phyloP scores from a whole-genome alignment of 495 filamentous ascomycete genomes.

The Amniculicola lignicola region DNA sequence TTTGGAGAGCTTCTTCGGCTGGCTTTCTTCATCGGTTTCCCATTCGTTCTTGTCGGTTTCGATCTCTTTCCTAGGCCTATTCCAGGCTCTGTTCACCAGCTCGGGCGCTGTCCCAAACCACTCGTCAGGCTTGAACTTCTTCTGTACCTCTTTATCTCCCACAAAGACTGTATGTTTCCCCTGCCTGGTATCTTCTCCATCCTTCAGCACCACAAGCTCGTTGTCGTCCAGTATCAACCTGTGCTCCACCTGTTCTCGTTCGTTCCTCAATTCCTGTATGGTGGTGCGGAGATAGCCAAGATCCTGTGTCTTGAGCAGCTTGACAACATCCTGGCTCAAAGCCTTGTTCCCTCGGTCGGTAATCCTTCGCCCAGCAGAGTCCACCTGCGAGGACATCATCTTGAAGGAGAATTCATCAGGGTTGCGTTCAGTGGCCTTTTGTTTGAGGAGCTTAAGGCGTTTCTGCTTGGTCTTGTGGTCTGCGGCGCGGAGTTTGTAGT shows the following conservation, averaged over 20 bases:
- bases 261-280: conserved; percentile 55
- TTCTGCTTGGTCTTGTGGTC: conserved; percentile 84
- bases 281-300: conserved; percentile 77
- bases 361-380: conserved; percentile 60
- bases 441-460: conserved; percentile 70
- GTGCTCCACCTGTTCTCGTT: conserved; percentile 58
- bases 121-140: conserved; percentile 39
- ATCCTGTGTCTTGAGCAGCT: conserved; percentile 95
- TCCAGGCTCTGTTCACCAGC: conserved; percentile 35
- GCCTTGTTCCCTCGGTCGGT: conserved; percentile 52
- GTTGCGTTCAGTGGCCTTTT: conserved; percentile 83
- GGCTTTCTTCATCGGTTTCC: conserved; percentile 39
- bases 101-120: conserved; percentile 41
- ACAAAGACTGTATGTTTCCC: conserved; percentile 56
- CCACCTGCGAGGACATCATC: conserved; percentile 69
- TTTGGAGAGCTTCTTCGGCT: conserved; percentile 32
- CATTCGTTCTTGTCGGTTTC: conserved; percentile 37
- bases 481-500: conserved; percentile 86
- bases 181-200: conserved; percentile 35
- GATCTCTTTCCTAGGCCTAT: conserved; percentile 42
- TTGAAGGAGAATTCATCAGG: conserved; percentile 95
- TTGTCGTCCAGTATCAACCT: conserved; percentile 46
- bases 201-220: conserved; percentile 35
- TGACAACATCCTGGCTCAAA: conserved; percentile 66
- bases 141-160: conserved; percentile 52